Percentiles rank a stretch among this genome's conserved stretches.
Evolutionary conservation across 257 asterid genomes (phyloP).

Genomic region (Solanum bulbocastanum): DNA sequence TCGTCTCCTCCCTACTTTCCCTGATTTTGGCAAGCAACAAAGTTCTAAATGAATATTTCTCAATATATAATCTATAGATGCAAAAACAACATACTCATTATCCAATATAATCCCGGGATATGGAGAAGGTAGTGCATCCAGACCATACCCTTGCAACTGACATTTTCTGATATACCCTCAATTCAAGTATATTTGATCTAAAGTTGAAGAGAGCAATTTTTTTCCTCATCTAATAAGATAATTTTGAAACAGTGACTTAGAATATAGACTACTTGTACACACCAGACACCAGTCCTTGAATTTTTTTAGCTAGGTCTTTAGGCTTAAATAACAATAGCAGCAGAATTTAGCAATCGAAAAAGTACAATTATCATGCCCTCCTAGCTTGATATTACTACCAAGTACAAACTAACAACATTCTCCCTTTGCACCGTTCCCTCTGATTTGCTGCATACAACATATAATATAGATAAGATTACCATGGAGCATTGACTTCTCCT

Average conservation of each 20-base stretch:
- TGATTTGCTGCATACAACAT: neutral
- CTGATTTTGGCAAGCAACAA: neutral
- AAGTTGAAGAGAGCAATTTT: neutral
- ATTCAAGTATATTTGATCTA: neutral
- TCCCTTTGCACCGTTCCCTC: neutral
- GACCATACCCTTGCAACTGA: neutral
- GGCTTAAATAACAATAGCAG: neutral
- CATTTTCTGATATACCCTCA: neutral
- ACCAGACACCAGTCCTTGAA: neutral
- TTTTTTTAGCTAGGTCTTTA: neutral
- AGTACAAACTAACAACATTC: neutral
- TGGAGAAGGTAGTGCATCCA: neutral
- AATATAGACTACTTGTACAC: neutral
- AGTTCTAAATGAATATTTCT: neutral
- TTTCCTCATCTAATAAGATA: neutral
- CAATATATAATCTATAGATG: neutral
- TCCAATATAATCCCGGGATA: too few relatives aligned
- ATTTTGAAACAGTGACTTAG: neutral
- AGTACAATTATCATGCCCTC: neutral
- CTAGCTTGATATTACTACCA: neutral
- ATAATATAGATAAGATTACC: slow-evolving; percentile 18
- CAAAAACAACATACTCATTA: neutral
- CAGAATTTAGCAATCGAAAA: neutral
- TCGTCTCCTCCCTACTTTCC: neutral
- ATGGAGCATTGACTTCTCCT: slow-evolving; percentile 50